Conservation (phyloP, 2,329 filamentous ascomycete species). For the Didymosphaeria variabile region DNA sequence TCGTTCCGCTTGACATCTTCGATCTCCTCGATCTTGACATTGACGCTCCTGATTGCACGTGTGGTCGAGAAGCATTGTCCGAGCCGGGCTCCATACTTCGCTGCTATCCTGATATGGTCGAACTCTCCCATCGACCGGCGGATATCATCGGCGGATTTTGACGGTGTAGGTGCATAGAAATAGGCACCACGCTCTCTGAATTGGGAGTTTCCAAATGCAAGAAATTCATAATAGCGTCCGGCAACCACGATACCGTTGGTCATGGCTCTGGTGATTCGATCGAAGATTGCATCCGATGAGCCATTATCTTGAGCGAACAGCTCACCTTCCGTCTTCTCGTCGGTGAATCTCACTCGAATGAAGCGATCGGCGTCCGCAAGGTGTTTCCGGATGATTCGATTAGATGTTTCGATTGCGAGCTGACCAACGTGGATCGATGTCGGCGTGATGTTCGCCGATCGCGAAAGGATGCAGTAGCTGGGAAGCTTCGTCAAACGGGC, state of each 20-base stretch:
- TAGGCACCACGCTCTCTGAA: conserved; percentile 91
- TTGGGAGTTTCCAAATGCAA: conserved; percentile 95
- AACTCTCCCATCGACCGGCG: conserved; percentile 89
- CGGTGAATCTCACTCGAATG: conserved; percentile 86
- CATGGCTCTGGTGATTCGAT: conserved; percentile 75
- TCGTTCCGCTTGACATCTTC: conserved; percentile 74
- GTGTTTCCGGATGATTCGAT: conserved; percentile 82
- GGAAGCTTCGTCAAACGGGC: conserved; percentile 62
- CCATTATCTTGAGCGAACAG: conserved; percentile 43
- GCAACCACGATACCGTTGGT: conserved; percentile 83
- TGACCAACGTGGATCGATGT: conserved; percentile 81
- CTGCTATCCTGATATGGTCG: conserved; percentile 79
- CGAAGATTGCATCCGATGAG: conserved; percentile 69
- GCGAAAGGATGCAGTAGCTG: conserved; percentile 76
- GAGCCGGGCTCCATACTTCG: conserved; percentile 87
- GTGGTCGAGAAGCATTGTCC: conserved; percentile 98
- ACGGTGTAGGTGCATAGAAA: conserved; percentile 80
- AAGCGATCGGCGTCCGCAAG: conserved; percentile 77
- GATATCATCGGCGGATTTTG: conserved; percentile 77
- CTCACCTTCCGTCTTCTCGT: conserved; percentile 70
- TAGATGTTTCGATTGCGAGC: conserved; percentile 84
- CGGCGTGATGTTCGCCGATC: conserved; percentile 83
- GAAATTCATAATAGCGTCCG: conserved; percentile 83
- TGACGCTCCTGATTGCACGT: conserved; percentile 72
- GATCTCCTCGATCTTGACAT: conserved; percentile 66